Conservation (phyloP, 2,329 filamentous ascomycete genomes). For the Trichoderma polysporum region DNA sequence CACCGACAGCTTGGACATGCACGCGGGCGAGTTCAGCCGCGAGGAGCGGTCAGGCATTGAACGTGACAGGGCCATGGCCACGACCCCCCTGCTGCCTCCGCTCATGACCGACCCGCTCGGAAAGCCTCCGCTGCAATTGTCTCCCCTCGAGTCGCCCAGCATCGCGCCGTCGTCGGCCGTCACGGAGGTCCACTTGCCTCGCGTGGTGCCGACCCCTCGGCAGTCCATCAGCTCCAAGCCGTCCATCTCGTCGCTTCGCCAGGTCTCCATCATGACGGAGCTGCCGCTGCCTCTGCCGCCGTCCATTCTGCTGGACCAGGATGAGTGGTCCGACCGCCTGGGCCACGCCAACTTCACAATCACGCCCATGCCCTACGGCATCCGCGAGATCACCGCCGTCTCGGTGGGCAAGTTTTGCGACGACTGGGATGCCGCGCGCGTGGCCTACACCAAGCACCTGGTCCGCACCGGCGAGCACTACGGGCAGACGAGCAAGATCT, state of each 20-base stretch:
- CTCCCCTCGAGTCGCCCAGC: slow-evolving; percentile 82
- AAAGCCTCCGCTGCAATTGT: slow-evolving; percentile 59
- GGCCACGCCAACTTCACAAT: slow-evolving; percentile 96
- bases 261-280: slow-evolving; percentile 61
- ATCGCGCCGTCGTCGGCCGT: slow-evolving; percentile 57
- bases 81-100: slow-evolving; percentile 83
- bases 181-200: slow-evolving; percentile 40
- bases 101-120: slow-evolving; percentile 63
- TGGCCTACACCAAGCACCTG: slow-evolving; percentile 86
- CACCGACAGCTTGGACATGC: slow-evolving; percentile 52
- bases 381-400: slow-evolving; percentile 59
- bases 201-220: slow-evolving; percentile 48
- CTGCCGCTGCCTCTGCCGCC: slow-evolving; percentile 59
- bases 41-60: slow-evolving; percentile 51
- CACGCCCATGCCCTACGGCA: slow-evolving; percentile 74
- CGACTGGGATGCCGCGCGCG: slow-evolving; percentile 80
- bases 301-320: slow-evolving; percentile 65
- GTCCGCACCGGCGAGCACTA: slow-evolving; percentile 89
- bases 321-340: slow-evolving; percentile 80
- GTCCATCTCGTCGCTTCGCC: slow-evolving; percentile 71
- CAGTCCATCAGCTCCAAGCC: slow-evolving; percentile 76
- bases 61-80: slow-evolving; percentile 62
- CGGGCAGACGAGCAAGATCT: slow-evolving; percentile 84
- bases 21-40: slow-evolving; percentile 44
- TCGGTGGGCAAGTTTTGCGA: slow-evolving; percentile 62